Evolutionary conservation across 768 basidiomycete species (phyloP).

Genomic region (Lactarius evosmus): DNA sequence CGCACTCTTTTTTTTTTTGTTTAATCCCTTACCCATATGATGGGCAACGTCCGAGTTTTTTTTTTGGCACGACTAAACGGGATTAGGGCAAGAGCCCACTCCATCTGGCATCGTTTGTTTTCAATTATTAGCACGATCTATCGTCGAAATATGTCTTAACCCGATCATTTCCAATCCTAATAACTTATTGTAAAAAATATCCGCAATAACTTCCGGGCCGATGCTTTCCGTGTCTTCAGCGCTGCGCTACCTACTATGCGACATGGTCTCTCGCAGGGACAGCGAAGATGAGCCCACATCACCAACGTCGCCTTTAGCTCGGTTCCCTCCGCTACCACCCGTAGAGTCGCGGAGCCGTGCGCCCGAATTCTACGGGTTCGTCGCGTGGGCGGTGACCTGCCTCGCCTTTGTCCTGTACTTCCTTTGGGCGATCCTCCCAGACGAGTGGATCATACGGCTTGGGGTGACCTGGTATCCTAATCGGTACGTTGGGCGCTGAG

Average conservation of each 20-base stretch:
- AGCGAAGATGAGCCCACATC: conserved; percentile 19
- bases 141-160: neutral
- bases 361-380: conserved; percentile 89
- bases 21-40: neutral
- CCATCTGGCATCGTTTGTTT: neutral
- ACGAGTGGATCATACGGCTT: conserved; percentile 57
- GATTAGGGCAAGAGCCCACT: conserved; percentile 1
- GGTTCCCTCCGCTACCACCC: conserved; percentile 43
- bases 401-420: conserved; percentile 67
- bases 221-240: neutral
- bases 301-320: conserved; percentile 47
- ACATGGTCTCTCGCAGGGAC: neutral
- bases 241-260: too few species aligned
- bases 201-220: neutral
- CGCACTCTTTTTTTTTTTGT: too few species aligned
- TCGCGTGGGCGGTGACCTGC: conserved; percentile 76
- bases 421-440: conserved; percentile 79
- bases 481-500: conserved; percentile 50
- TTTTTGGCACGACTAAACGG: conserved; percentile 12
- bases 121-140: neutral
- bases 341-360: conserved; percentile 59
- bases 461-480: conserved; percentile 89
- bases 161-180: too few species aligned
- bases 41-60: neutral
- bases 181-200: too few species aligned